Conservation (phyloP, 805 yeast species). For the Naumovozyma dairenensis region DNA sequence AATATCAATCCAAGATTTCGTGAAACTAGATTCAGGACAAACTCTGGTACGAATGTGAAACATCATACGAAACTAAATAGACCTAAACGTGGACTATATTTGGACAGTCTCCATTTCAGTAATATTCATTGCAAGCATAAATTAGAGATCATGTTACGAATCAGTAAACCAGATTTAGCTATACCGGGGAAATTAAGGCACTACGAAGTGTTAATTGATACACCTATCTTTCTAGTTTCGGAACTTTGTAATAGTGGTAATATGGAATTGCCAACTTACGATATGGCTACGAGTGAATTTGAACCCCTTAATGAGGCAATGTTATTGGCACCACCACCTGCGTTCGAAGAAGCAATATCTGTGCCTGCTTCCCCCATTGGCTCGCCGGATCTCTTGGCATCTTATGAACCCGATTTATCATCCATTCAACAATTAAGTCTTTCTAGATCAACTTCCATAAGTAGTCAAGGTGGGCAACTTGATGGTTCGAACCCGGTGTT, state of each 20-base stretch:
- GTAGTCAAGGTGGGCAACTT: constrained; percentile 7
- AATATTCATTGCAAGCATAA: constrained; percentile 56
- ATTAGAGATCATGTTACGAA: constrained; percentile 58
- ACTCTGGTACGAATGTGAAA: constrained; percentile 14
- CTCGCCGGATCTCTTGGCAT: constrained; percentile 11
- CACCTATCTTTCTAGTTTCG: constrained; percentile 53
- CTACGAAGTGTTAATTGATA: constrained; percentile 72
- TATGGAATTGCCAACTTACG: constrained; percentile 32
- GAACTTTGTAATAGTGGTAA: constrained; percentile 30
- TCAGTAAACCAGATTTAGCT: constrained; percentile 49
- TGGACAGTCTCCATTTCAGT: constrained; percentile 51
- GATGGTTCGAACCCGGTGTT: not conserved
- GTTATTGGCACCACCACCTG: constrained; percentile 38
- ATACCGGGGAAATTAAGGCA: constrained; percentile 47
- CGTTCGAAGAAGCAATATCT: constrained; percentile 53
- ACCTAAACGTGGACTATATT: constrained; percentile 35
- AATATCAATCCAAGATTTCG: constrained; percentile 6
- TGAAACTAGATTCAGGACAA: constrained; percentile 12
- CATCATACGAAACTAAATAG: constrained; percentile 15
- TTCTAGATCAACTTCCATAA: constrained; percentile 17
- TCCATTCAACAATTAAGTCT: constrained; percentile 17
- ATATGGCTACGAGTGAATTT: constrained; percentile 13
- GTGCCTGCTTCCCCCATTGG: constrained; percentile 37
- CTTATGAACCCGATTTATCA: constrained; percentile 12
- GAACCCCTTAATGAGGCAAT: constrained; percentile 7